Evolutionary conservation across 2,329 filamentous ascomycete genomes (phyloP).

Genomic region (Exophiala sideris): DNA sequence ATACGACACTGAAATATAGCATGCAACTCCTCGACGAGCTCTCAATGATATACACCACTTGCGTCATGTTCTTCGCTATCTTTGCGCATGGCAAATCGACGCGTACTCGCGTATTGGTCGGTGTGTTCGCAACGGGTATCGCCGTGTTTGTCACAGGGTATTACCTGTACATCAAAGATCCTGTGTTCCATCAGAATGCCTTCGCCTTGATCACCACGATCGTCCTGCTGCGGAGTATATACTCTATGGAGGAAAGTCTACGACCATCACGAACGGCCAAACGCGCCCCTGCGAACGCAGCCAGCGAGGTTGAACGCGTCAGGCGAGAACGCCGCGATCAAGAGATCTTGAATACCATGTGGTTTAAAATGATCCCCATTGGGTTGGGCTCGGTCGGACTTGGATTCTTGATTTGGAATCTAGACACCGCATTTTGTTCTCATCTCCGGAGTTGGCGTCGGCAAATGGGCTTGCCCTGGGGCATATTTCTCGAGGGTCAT

Average conservation of each 20-base stretch:
- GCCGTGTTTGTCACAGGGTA: slow-evolving; percentile 69
- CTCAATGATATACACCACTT: slow-evolving; percentile 60
- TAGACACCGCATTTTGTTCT: slow-evolving; percentile 73
- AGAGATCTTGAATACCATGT: too few species aligned
- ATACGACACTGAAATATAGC: slow-evolving; percentile 51
- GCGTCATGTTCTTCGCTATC: slow-evolving; percentile 59
- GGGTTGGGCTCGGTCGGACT: slow-evolving; percentile 68
- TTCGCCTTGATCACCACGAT: slow-evolving; percentile 69
- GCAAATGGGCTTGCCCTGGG: slow-evolving; percentile 71
- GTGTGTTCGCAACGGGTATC: slow-evolving; percentile 45
- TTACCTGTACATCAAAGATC: slow-evolving; percentile 79
- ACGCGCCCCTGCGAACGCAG: too few species aligned
- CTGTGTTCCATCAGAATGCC: slow-evolving; percentile 74
- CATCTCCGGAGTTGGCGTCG: slow-evolving; percentile 63
- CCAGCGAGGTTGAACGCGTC: too few species aligned
- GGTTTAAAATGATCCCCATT: slow-evolving; percentile 56
- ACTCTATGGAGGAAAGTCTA: slow-evolving; percentile 67
- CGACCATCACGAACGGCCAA: slow-evolving; percentile 44
- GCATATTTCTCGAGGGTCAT: slow-evolving; percentile 67
- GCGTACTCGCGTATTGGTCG: slow-evolving; percentile 56
- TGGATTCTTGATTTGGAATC: slow-evolving; percentile 72
- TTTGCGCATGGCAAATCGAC: slow-evolving; percentile 52
- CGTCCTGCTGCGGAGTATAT: slow-evolving; percentile 69
- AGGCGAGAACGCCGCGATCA: too few species aligned
- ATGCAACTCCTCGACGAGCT: slow-evolving; percentile 59